Evolutionary conservation across 176 grass and related monocot genomes (phyloP).

Genomic region (Oryza officinalis): DNA sequence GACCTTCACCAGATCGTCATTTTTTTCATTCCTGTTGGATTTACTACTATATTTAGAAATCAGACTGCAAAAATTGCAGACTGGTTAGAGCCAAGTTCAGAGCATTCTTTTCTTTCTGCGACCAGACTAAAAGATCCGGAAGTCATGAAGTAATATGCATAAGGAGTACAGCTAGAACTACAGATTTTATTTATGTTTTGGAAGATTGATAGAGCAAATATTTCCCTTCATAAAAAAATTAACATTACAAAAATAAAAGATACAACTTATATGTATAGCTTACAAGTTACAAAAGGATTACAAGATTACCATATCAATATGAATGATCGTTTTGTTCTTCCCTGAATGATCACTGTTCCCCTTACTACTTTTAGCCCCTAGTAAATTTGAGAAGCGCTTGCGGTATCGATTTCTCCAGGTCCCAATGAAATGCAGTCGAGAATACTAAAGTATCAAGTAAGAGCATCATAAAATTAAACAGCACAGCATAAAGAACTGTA

Average conservation of each 20-base stretch:
- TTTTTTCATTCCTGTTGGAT: neutral
- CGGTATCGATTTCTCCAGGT: constrained; percentile 96
- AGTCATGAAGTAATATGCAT: neutral
- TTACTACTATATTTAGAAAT: neutral
- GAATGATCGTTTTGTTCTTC: constrained; percentile 67
- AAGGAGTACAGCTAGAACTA: constrained; percentile 22
- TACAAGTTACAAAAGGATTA: constrained; percentile 2
- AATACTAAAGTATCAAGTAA: constrained; percentile 58
- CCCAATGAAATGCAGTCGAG: constrained; percentile 96
- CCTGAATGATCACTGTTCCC: constrained; percentile 34
- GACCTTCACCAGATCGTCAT: neutral
- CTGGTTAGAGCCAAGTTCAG: neutral
- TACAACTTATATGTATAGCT: neutral
- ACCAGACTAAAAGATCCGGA: constrained; percentile 11
- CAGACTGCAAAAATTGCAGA: constrained; percentile 1
- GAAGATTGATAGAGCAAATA: constrained; percentile 18
- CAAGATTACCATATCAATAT: constrained; percentile 92
- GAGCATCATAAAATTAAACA: constrained; percentile 8
- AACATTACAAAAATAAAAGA: neutral
- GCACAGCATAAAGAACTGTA: constrained; percentile 12
- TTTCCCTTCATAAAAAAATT: constrained; percentile 11
- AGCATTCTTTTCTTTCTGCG: constrained; percentile 10
- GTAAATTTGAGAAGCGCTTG: constrained; percentile 68
- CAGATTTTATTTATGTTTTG: neutral
- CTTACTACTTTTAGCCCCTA: constrained; percentile 52